A percentile compares a stretch with the other conserved stretches of the same genome.
phyloP scores from a whole-genome alignment of 371 early-diverging fungal genomes.

The Batrachochytrium dendrobatidis region DNA sequence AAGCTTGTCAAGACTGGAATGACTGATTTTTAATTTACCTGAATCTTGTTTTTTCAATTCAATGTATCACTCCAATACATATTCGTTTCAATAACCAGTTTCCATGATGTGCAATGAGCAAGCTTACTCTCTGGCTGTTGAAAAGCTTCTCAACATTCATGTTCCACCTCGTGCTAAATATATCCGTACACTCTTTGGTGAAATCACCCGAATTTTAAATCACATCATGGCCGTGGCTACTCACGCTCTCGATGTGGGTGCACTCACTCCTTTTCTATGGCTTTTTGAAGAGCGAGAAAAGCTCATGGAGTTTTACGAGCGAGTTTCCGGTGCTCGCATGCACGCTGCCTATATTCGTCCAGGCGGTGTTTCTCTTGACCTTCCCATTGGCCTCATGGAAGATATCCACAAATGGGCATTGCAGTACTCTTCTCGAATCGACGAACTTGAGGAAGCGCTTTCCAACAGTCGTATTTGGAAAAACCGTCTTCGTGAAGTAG shows the following conservation, averaged over 20 bases:
- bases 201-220: conserved; percentile 94
- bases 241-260: conserved; percentile 96
- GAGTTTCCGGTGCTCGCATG: conserved; percentile 96
- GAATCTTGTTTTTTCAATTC: too few species aligned
- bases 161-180: conserved; percentile 91
- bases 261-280: conserved; percentile 95
- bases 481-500: conserved; percentile 79
- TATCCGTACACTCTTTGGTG: conserved; percentile 94
- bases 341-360: conserved; percentile 96
- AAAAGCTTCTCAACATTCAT: conserved; percentile 95
- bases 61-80: too few species aligned
- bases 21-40: too few species aligned
- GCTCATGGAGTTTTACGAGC: conserved; percentile 97
- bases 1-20: too few species aligned
- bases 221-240: conserved; percentile 96
- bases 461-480: conserved; percentile 93
- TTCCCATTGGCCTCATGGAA: conserved; percentile 88
- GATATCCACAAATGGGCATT: conserved; percentile 91
- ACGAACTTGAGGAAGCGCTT: conserved; percentile 91
- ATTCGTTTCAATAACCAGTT: too few species aligned
- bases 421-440: conserved; percentile 81
- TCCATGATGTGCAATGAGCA: conserved; percentile 90
- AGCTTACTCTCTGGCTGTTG: conserved; percentile 92
- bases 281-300: conserved; percentile 98
- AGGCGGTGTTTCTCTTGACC: conserved; percentile 89